phyloP scores from a whole-genome alignment of 495 filamentous ascomycete genomes.

The Annulohypoxylon maeteangense region DNA sequence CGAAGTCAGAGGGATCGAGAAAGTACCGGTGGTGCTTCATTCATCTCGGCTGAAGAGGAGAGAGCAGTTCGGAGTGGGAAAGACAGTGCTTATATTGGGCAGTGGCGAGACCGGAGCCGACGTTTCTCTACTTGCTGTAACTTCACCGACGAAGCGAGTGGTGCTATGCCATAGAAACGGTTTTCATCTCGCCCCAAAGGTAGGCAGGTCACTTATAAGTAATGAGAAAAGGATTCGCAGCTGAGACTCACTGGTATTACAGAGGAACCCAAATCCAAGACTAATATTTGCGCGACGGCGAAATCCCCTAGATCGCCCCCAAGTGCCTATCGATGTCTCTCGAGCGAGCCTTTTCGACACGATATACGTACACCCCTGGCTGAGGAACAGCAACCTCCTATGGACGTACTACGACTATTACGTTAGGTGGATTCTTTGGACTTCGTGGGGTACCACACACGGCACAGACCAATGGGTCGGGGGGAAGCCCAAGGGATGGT shows the following conservation, averaged over 20 bases:
- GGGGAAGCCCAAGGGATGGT: constrained; percentile 34
- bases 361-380: constrained; percentile 57
- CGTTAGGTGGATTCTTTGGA: constrained; percentile 36
- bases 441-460: constrained; percentile 36
- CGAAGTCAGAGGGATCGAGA: constrained; percentile 48
- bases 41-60: constrained; percentile 52
- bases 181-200: constrained; percentile 52
- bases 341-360: constrained; percentile 61
- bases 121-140: constrained; percentile 53
- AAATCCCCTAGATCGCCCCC: constrained; percentile 42
- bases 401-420: constrained; percentile 44
- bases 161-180: constrained; percentile 55
- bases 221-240: constrained; percentile 7
- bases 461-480: constrained; percentile 45
- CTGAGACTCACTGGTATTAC: constrained; percentile 5
- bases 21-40: constrained; percentile 49
- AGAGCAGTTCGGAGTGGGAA: constrained; percentile 49
- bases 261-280: constrained; percentile 43
- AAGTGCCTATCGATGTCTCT: constrained; percentile 56
- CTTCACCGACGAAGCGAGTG: constrained; percentile 50
- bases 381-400: constrained; percentile 40
- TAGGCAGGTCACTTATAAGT: constrained; percentile 15
- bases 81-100: constrained; percentile 52
- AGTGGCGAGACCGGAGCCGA: constrained; percentile 55
- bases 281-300: constrained; percentile 25